A percentile compares a stretch with the other conserved stretches of the same genome.
Conservation (phyloP, 352 stramenopile species). For the Phytopythium oedochilum region DNA sequence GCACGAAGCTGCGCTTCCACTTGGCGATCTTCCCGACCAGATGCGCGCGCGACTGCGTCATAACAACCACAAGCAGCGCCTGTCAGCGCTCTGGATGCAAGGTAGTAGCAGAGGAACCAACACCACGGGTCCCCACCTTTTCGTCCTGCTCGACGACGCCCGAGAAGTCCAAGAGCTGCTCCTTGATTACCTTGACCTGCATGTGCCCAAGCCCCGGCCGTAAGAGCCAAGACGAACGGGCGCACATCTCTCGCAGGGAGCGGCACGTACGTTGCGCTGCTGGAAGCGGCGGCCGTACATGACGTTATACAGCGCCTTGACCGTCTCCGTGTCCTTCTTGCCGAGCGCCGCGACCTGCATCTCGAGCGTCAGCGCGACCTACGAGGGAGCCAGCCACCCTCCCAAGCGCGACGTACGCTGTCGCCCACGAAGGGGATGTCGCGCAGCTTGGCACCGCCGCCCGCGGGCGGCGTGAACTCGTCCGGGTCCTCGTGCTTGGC, state of each 20-base stretch:
- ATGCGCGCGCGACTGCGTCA: slow-evolving; percentile 34
- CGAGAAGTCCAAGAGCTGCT: slow-evolving; percentile 79
- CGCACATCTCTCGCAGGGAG: too few species aligned
- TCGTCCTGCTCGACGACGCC: slow-evolving; percentile 56
- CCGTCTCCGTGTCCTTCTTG: slow-evolving; percentile 68
- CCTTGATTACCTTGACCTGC: slow-evolving; percentile 78
- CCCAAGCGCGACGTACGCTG: slow-evolving; percentile 23
- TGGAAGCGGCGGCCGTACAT: slow-evolving; percentile 80
- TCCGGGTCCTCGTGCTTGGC: slow-evolving; percentile 45
- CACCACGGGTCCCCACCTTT: slow-evolving; percentile 29
- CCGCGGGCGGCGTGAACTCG: slow-evolving; percentile 55
- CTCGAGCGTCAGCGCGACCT: background rate
- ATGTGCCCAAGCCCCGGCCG: background rate
- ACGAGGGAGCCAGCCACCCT: background rate
- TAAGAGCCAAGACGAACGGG: too few species aligned
- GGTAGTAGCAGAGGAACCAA: too few species aligned
- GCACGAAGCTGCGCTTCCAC: slow-evolving; percentile 66
- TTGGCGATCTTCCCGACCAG: slow-evolving; percentile 58
- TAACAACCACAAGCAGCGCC: background rate
- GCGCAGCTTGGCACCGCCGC: slow-evolving; percentile 47
- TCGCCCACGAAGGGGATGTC: slow-evolving; percentile 55
- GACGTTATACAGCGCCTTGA: slow-evolving; percentile 78
- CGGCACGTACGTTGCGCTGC: slow-evolving; percentile 60
- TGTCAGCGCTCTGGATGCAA: background rate
- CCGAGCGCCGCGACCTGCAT: slow-evolving; percentile 49